phyloP scores from a whole-genome alignment of 2,329 filamentous ascomycete genomes.

The Pseudocercospora fuligena region DNA sequence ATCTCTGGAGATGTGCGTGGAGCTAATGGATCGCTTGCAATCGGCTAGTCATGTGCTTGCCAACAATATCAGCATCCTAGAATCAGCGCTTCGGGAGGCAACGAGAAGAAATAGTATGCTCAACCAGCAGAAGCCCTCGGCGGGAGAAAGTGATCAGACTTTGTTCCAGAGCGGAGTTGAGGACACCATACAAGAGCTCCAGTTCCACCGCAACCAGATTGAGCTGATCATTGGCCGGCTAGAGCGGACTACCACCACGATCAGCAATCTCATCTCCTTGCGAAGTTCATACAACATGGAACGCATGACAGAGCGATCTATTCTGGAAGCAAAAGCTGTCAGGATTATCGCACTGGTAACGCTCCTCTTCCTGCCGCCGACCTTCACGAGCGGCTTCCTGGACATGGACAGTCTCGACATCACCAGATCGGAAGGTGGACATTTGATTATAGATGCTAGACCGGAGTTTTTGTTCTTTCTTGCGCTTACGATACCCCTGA shows the following conservation, averaged over 20 bases:
- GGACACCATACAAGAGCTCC: slow-evolving; percentile 11
- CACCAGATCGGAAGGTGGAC: not conserved
- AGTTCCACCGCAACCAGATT: slow-evolving; percentile 18
- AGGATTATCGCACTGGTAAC: slow-evolving; percentile 21
- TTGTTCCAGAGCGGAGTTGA: slow-evolving; percentile 4
- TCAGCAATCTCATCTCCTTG: slow-evolving; percentile 12
- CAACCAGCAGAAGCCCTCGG: not conserved
- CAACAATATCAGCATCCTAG: slow-evolving; percentile 16
- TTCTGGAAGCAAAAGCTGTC: slow-evolving; percentile 21
- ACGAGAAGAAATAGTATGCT: not conserved
- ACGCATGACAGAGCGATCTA: slow-evolving; percentile 19
- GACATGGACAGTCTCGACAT: slow-evolving; percentile 14
- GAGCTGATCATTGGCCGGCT: slow-evolving; percentile 16
- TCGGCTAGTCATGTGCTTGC: slow-evolving; percentile 16
- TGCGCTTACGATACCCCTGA: slow-evolving; percentile 16
- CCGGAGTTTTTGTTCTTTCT: slow-evolving; percentile 17
- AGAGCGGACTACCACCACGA: slow-evolving; percentile 4
- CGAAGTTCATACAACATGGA: slow-evolving; percentile 17
- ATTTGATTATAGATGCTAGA: slow-evolving; percentile 8
- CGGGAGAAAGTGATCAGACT: not conserved
- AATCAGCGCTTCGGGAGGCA: not conserved
- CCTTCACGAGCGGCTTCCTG: slow-evolving; percentile 16
- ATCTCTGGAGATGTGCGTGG: slow-evolving; percentile 13
- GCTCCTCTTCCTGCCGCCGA: slow-evolving; percentile 17
- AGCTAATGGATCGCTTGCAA: slow-evolving; percentile 16